phyloP scores from a whole-genome alignment of 2,329 filamentous ascomycete genomes.

The Penicillium sp. region DNA sequence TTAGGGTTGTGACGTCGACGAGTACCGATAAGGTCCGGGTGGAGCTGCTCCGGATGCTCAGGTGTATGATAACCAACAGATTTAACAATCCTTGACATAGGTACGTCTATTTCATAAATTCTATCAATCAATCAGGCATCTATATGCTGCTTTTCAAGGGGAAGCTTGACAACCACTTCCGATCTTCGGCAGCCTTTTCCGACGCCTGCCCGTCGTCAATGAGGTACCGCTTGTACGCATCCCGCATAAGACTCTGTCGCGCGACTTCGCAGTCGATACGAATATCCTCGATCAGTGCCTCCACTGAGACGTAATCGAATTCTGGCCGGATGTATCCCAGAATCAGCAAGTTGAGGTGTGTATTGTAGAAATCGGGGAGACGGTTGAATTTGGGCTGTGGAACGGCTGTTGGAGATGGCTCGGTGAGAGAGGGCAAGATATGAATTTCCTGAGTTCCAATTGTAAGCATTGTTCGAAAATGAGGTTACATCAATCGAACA shows the following conservation, averaged over 20 bases:
- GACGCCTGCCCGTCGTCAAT: constrained; percentile 29
- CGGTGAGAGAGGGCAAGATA: constrained; percentile 71
- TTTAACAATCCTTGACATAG: background rate
- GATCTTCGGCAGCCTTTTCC: constrained; percentile 32
- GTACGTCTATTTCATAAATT: background rate
- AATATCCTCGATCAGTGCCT: constrained; percentile 86
- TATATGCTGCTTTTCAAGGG: background rate
- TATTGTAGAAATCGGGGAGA: constrained; percentile 77
- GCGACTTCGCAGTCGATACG: constrained; percentile 84
- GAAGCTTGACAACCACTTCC: constrained; percentile 39
- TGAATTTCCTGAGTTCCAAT: constrained; percentile 66
- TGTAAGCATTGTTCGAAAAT: background rate
- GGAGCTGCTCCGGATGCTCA: background rate
- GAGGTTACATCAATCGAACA: background rate
- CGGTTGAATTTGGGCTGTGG: constrained; percentile 37
- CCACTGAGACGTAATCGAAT: constrained; percentile 80
- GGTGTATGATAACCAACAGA: background rate
- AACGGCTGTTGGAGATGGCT: constrained; percentile 35
- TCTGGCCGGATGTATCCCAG: constrained; percentile 88
- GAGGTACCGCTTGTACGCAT: constrained; percentile 55
- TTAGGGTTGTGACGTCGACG: constrained; percentile 19
- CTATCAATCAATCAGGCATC: constrained; percentile 3
- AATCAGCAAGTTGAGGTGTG: constrained; percentile 74
- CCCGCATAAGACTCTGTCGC: constrained; percentile 66
- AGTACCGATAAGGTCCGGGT: constrained; percentile 10